phyloP scores from a whole-genome alignment of 306 rosid genomes.

The Rosa persica region DNA sequence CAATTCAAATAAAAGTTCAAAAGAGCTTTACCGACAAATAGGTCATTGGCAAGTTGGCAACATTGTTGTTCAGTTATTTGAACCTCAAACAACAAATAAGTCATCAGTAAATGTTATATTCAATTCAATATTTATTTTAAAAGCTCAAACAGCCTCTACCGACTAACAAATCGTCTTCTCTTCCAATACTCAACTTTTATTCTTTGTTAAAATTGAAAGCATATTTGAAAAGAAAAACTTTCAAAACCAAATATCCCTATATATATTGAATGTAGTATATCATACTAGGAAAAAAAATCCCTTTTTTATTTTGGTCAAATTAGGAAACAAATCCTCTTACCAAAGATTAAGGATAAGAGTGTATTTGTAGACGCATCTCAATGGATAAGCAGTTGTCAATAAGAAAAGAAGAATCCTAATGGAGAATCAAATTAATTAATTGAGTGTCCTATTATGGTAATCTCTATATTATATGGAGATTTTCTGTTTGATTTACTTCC shows the following conservation, averaged over 20 bases:
- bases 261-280: background rate
- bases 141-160: too few relatives aligned
- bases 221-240: background rate
- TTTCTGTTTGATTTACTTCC: conserved; percentile 9
- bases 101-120: too few relatives aligned
- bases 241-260: background rate
- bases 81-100: too few relatives aligned
- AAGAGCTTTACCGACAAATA: too few relatives aligned
- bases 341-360: background rate
- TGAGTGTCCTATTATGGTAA: background rate
- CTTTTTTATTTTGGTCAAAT: too few relatives aligned
- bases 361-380: too few relatives aligned
- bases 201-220: too few relatives aligned
- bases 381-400: background rate
- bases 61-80: too few relatives aligned
- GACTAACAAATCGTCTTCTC: too few relatives aligned
- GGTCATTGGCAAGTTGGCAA: too few relatives aligned
- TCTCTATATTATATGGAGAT: background rate
- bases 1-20: background rate
- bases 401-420: background rate
- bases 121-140: too few relatives aligned
- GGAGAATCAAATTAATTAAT: background rate
- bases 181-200: too few relatives aligned
- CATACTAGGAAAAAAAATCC: background rate
- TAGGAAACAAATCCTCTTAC: background rate